Evolutionary conservation across 192 early-diverging fungal genomes (phyloP).

Genomic region (Coemansia reversa): DNA sequence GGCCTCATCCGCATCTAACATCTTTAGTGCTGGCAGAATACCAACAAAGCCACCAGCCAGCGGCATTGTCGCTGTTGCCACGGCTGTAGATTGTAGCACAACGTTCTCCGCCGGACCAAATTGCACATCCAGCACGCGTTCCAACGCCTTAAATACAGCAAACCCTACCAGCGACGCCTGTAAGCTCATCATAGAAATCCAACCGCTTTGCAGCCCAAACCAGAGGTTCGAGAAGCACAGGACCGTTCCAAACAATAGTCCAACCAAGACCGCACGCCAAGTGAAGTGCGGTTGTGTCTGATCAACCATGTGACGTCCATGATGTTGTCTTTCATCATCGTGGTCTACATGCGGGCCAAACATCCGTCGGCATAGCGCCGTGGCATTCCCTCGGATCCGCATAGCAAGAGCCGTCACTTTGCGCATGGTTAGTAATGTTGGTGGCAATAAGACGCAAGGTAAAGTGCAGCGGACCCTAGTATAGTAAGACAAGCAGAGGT

Average conservation of each 20-base stretch:
- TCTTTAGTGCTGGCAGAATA: conserved; percentile 76
- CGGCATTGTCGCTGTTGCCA: conserved; percentile 85
- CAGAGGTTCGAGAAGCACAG: conserved; percentile 87
- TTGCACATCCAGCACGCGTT: conserved; percentile 47
- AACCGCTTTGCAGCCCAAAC: conserved; percentile 81
- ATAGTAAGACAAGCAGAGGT: background rate
- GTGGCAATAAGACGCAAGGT: background rate
- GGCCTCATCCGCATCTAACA: conserved; percentile 61
- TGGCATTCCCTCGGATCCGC: background rate
- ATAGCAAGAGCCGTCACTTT: background rate
- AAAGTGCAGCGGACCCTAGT: background rate
- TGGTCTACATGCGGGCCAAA: conserved; percentile 4
- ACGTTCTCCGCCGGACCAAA: conserved; percentile 85
- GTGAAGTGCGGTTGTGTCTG: conserved; percentile 46
- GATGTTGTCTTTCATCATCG: conserved; percentile 4
- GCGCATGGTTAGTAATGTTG: background rate
- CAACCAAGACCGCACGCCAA: conserved; percentile 57
- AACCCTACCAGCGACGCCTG: conserved; percentile 74
- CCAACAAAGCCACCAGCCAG: conserved; percentile 78
- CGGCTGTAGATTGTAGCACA: conserved; percentile 77
- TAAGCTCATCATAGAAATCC: conserved; percentile 78
- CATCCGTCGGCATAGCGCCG: background rate
- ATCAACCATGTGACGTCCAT: conserved; percentile 34
- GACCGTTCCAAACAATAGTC: conserved; percentile 65
- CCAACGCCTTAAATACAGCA: conserved; percentile 69